Conservation (phyloP, 768 basidiomycete species). For the Lentinula lateritia region DNA sequence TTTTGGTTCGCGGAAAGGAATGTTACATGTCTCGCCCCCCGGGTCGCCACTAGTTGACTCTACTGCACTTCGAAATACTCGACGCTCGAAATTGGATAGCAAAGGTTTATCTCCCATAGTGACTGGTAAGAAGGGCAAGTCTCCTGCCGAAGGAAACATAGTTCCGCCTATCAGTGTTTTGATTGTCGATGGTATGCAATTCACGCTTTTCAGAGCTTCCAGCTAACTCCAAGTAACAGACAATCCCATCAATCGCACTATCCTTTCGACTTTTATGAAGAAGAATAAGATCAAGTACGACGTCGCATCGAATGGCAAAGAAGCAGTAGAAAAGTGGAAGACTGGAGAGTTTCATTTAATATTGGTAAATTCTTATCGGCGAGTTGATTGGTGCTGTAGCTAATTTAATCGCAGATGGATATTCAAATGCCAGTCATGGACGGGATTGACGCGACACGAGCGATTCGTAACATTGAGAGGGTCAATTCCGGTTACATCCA, state of each 20-base stretch:
- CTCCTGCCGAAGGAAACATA: slow-evolving; percentile 57
- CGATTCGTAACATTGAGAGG: slow-evolving; percentile 85
- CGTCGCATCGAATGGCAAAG: slow-evolving; percentile 89
- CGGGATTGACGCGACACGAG: slow-evolving; percentile 94
- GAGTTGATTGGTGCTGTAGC: neutral
- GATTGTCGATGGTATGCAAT: slow-evolving; percentile 86
- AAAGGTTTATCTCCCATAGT: slow-evolving; percentile 21
- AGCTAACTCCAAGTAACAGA: slow-evolving; percentile 41
- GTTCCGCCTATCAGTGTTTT: slow-evolving; percentile 97
- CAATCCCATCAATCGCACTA: slow-evolving; percentile 98
- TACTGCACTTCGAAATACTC: slow-evolving; percentile 3
- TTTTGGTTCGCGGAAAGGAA: neutral
- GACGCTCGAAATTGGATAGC: slow-evolving; percentile 19
- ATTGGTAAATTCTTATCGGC: slow-evolving; percentile 52
- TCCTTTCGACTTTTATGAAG: slow-evolving; percentile 94
- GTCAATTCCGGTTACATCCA: slow-evolving; percentile 33
- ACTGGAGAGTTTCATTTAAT: slow-evolving; percentile 94
- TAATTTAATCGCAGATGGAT: slow-evolving; percentile 72
- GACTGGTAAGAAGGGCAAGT: slow-evolving; percentile 46
- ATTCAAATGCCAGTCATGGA: slow-evolving; percentile 99
- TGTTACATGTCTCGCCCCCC: slow-evolving; percentile 9
- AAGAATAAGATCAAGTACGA: slow-evolving; percentile 95
- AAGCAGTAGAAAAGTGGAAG: slow-evolving; percentile 94
- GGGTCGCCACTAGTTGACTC: slow-evolving; percentile 10
- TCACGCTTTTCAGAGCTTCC: neutral